Base-by-base conservation (phyloP, 768 basidiomycete species). In the Galerina marginata region DNA sequence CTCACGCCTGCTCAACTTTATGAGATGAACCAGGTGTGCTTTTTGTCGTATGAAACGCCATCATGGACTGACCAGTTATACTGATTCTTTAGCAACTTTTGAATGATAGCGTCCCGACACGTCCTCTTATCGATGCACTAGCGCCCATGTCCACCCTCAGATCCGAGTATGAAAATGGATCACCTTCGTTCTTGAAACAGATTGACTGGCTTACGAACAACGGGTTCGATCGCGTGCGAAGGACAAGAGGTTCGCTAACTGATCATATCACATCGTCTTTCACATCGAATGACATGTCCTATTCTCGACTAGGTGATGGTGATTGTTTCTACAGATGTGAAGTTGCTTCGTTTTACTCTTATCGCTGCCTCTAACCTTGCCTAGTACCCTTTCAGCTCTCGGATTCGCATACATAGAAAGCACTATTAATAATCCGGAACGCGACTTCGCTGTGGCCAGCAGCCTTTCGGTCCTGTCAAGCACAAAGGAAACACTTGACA, bases 321-420 rank as follows among this genome's bases (percentile, higher is more conserved):
- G 92, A 92, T 71, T 96, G 95, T 71, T 96, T 96, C 74, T 97
- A 96, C 72, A 82, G 95, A 81, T 89, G 92, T 92, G 71, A 81
- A 76, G 70, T 58, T 38, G 12, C 43, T 15, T 51, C 50, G 46
- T 26, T 9, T 16, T 11, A 15, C 10, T 23, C 7, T n/a, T 7
- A n/a, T 15, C 7, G 14, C 12, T 29, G 14, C n/a, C 43, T 33
- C 61, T 65, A 54, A 64, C 36, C 49, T 58, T 33, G 50, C 33
- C 39, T 43, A 60, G 56, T 49, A 42, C 10, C 2, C 59, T 52
- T 62, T 15, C 71, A 93, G 94, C 94, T 10, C 80, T 95, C 52
- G 92, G 87, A 6, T 93, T 93, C 65, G 87, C 92, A 6, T 94
- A 91, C 70, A 75, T 96, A 36, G 86, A 92, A 50, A 81, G 84